Evolutionary conservation across 306 rosid species (phyloP).

Genomic region (Inga laurina): DNA sequence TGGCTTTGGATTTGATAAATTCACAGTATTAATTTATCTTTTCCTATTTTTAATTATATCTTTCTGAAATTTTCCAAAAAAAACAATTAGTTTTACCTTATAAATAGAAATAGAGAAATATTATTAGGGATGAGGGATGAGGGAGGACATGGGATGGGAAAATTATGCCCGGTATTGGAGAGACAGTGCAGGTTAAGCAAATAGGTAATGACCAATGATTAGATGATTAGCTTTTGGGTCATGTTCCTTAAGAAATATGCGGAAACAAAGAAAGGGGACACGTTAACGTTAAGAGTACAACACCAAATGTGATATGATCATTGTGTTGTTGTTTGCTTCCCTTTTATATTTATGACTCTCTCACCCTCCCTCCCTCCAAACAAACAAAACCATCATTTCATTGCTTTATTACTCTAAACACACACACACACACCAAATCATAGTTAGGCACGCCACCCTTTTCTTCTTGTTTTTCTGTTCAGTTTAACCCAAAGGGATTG

Average conservation of each 20-base stretch:
- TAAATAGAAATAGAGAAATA: too few relatives aligned
- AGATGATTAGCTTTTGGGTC: slow-evolving; percentile 29
- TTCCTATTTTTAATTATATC: too few relatives aligned
- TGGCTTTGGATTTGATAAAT: too few relatives aligned
- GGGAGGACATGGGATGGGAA: background rate
- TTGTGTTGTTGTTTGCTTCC: slow-evolving; percentile 35
- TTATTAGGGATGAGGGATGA: too few relatives aligned
- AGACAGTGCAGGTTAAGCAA: slow-evolving; percentile 31
- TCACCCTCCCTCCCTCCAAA: slow-evolving; percentile 32
- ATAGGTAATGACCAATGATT: slow-evolving; percentile 44
- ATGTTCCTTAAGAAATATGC: slow-evolving; percentile 23
- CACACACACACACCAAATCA: background rate
- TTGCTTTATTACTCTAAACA: slow-evolving; percentile 6
- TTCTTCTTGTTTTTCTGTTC: background rate
- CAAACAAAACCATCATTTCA: slow-evolving; percentile 47
- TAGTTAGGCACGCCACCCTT: background rate
- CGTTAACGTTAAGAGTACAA: slow-evolving; percentile 34
- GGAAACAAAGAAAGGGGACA: background rate
- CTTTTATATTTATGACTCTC: slow-evolving; percentile 26
- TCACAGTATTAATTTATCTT: too few relatives aligned
- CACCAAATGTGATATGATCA: slow-evolving; percentile 41
- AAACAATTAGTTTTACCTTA: too few relatives aligned
- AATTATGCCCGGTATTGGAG: slow-evolving; percentile 37
- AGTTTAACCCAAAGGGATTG: background rate
- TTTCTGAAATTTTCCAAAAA: too few relatives aligned